Base-by-base conservation (phyloP, 2,329 filamentous ascomycete species). In the Calonectria pseudoturangicola region DNA sequence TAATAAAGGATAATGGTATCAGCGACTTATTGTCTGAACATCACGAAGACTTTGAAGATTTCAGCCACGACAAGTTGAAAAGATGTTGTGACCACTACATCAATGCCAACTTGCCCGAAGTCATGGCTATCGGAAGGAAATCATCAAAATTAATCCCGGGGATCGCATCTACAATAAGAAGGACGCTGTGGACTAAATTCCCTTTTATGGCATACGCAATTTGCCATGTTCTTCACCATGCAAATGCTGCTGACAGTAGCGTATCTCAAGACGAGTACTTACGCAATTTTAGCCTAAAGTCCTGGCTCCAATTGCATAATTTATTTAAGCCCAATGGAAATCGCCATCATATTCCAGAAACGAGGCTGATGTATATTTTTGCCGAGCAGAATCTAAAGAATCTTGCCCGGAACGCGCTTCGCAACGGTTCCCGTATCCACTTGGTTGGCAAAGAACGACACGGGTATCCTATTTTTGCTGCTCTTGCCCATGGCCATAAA, bases 201-300 rank as follows among this genome's bases (percentile, higher is more conserved):
- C 85, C 87, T 1, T 88, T 91, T 58, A 79, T 91, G 7, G 73
- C 85, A 63, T 89, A 89, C 76, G 84, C 87, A 27, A 77, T 83
- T 18, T 74, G 78, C 5, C 81, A 86, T 64, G 56, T 88, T 13
- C 77, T 89, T 18, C 71, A 77, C 56, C 87, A 89, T 70, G 82
- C 87, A 15, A 77, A 88, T 51, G 30, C n/a, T 33, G 85, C 86
- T 66, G 71, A 76, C 4, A 18, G 36, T 21, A 75, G 70, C 2
- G 75, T 84, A 36, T 33, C 69, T 21, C 83, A 85, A 74, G 43
- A 66, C 3, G 56, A 72, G 0, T 86, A 45, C 41, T 4, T 87
- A 72, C 39, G 87, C 1, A 33, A 66, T 21, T 56, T 80, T 36
- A 12, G 68, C 12, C 21, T 56, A 3, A 18, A 45, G n/a, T 45